These are phyloP conservation scores for Phytophthora cactorum DNA, from an alignment of 352 stramenopile species.

Conservation along the genomic window DNA sequence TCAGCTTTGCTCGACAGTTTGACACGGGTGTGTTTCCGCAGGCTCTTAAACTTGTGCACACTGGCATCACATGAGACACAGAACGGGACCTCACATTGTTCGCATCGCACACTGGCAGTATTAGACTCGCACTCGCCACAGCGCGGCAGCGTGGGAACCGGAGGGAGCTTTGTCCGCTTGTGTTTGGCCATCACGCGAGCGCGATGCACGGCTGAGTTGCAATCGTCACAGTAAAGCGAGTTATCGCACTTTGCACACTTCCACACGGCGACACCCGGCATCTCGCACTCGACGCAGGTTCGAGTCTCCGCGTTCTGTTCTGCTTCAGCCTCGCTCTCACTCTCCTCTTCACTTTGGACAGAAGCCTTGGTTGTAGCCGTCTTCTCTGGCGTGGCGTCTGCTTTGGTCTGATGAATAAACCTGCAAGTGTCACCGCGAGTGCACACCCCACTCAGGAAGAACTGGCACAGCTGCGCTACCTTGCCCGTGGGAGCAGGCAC, in stretches of 20 bases:
- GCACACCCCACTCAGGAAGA: slow-evolving; percentile 58
- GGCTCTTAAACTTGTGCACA: slow-evolving; percentile 80
- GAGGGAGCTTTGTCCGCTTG: slow-evolving; percentile 46
- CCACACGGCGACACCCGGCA: slow-evolving; percentile 48
- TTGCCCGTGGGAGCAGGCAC: slow-evolving; percentile 26
- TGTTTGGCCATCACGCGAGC: slow-evolving; percentile 74
- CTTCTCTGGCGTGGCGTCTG: neutral
- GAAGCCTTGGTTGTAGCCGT: slow-evolving; percentile 9
- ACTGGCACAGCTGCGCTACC: slow-evolving; percentile 47
- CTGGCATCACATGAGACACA: slow-evolving; percentile 61
- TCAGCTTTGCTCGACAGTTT: slow-evolving; percentile 8
- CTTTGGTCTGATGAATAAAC: slow-evolving; percentile 45
- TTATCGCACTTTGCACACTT: slow-evolving; percentile 64
- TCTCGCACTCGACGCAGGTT: slow-evolving; percentile 75
- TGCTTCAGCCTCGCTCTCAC: slow-evolving; percentile 11
- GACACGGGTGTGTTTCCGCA: slow-evolving; percentile 54
- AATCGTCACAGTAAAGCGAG: slow-evolving; percentile 69
- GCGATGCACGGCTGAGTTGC: slow-evolving; percentile 59
- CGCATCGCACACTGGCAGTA: slow-evolving; percentile 48
- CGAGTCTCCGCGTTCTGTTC: slow-evolving; percentile 29
- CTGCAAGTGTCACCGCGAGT: slow-evolving; percentile 56
- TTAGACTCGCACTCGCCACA: slow-evolving; percentile 65
- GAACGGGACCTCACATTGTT: slow-evolving; percentile 65
- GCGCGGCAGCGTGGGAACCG: slow-evolving; percentile 29
- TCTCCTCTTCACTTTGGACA: slow-evolving; percentile 11